phyloP scores from a whole-genome alignment of 768 basidiomycete species.

The Glaciozyma martinii region DNA sequence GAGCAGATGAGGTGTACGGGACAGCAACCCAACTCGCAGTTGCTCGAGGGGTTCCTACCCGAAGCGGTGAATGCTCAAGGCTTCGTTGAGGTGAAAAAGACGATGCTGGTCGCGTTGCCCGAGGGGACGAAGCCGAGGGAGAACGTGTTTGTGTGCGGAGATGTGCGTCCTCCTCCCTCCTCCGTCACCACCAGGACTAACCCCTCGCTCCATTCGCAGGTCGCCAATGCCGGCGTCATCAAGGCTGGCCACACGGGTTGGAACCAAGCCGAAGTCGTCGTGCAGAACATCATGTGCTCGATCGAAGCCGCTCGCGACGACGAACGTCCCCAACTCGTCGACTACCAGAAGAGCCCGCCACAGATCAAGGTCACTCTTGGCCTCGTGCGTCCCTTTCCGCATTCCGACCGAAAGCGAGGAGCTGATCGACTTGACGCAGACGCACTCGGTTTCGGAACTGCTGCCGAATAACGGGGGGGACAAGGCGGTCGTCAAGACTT shows the following conservation, averaged over 20 bases:
- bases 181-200: no score
- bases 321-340: background rate
- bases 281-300: slow-evolving; percentile 7
- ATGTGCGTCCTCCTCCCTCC: background rate
- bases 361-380: slow-evolving; percentile 31
- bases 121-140: background rate
- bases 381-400: slow-evolving; percentile 8
- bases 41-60: background rate
- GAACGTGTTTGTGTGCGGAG: background rate
- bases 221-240: background rate
- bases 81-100: background rate
- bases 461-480: slow-evolving; percentile 12
- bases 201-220: background rate
- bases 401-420: background rate
- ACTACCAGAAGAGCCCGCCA: slow-evolving; percentile 26
- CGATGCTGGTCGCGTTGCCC: background rate
- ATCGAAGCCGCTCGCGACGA: background rate
- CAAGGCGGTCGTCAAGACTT: slow-evolving; percentile 11
- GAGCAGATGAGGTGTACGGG: slow-evolving; percentile 34
- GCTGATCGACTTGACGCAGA: background rate
- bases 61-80: background rate
- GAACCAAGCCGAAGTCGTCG: slow-evolving; percentile 32
- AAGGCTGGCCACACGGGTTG: slow-evolving; percentile 10
- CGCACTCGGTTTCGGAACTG: slow-evolving; percentile 20
- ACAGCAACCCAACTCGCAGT: slow-evolving; percentile 34